A percentile compares a stretch with the other conserved stretches of the same genome.
Conservation (phyloP, 2,329 filamentous ascomycete genomes). For the Metarhizium brunneum region DNA sequence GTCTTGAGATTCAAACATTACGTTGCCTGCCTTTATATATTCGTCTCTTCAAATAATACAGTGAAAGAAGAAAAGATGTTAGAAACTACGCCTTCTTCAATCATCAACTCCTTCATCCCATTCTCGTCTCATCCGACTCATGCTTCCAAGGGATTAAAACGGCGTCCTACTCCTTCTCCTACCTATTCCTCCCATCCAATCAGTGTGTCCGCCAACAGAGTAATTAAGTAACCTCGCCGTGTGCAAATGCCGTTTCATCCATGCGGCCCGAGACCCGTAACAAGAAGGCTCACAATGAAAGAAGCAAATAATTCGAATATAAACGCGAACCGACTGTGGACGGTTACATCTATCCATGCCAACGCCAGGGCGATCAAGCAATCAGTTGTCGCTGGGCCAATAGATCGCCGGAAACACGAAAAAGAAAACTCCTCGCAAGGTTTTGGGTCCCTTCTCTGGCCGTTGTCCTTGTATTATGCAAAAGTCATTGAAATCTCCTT, state of each 20-base stretch:
- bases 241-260: background rate
- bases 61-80: background rate
- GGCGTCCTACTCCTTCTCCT: background rate
- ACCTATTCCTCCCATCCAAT: background rate
- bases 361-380: background rate
- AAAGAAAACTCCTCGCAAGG: background rate
- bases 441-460: background rate
- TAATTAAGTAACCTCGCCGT: background rate
- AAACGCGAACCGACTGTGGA: background rate
- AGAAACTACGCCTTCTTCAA: background rate
- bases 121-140: background rate
- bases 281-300: background rate
- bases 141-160: background rate
- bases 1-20: too few species aligned
- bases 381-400: background rate
- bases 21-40: too few species aligned
- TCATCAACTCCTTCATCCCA: background rate
- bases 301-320: background rate
- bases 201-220: background rate
- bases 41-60: background rate
- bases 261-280: background rate
- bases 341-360: background rate
- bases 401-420: background rate
- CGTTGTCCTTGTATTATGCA: slow-evolving; percentile 37
- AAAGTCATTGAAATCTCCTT: slow-evolving; percentile 76